phyloP scores from a whole-genome alignment of 495 filamentous ascomycete genomes.

The Penicillium lagena region DNA sequence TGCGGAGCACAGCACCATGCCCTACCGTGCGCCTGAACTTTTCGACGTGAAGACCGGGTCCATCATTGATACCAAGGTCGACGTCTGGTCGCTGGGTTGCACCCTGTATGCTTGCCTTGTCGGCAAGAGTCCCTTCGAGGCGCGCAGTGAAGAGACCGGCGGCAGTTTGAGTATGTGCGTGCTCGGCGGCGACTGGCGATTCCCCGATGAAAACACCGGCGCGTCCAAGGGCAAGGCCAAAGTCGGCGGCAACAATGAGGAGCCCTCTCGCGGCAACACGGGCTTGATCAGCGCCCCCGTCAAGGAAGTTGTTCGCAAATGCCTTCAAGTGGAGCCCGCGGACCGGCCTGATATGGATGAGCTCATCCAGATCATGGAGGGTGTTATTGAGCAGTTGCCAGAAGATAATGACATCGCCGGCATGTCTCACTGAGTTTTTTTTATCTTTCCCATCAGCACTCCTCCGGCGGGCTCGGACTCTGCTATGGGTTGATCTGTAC shows the following conservation, averaged over 20 bases:
- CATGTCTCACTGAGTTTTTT: conserved; percentile 15
- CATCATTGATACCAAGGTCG: conserved; percentile 91
- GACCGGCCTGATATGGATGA: conserved; percentile 90
- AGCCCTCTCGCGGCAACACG: conserved; percentile 21
- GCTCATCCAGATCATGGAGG: conserved; percentile 73
- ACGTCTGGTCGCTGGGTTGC: conserved; percentile 96
- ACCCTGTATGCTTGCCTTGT: conserved; percentile 94
- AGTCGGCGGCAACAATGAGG: conserved; percentile 20
- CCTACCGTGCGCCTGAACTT: conserved; percentile 93
- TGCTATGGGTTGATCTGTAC: conserved; percentile 3
- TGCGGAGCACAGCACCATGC: conserved; percentile 96
- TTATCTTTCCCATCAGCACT: conserved; percentile 2
- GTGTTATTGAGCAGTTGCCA: conserved; percentile 65
- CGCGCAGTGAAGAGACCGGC: conserved; percentile 90
- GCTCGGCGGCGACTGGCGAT: conserved; percentile 86
- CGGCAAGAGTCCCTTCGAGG: conserved; percentile 94
- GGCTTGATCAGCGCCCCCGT: conserved; percentile 63
- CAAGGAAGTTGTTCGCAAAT: conserved; percentile 79
- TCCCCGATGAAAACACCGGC: conserved; percentile 70
- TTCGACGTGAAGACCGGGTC: conserved; percentile 96
- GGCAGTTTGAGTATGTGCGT: conserved; percentile 89
- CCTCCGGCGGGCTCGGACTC: conserved; percentile 15
- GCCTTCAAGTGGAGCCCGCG: conserved; percentile 83
- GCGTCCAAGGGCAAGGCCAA: conserved; percentile 51
- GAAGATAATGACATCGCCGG: conserved; percentile 53